Base-by-base conservation (phyloP, 371 early-diverging fungal genomes). In the Mortierella sp. region DNA sequence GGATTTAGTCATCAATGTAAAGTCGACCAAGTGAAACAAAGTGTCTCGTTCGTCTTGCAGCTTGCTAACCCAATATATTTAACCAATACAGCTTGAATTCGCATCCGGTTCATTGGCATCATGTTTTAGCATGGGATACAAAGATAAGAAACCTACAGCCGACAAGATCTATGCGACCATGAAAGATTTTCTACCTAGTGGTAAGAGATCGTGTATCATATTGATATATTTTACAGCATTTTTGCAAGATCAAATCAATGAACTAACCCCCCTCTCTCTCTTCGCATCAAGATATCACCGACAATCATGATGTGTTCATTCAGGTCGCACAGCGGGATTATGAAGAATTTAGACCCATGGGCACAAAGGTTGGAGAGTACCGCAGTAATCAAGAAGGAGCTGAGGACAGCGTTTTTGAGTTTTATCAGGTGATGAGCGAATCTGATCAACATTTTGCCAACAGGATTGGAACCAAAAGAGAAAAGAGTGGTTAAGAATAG, bases 51-150 rank as follows among this genome's bases (percentile, higher is more conserved):
- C 29, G 26, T 64, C 2, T 63, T 56, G 23, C 62, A 19, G 40
- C 22, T 56, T 43, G 62, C 28, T 31, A 17, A 7, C n/a, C n/a
- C 19, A 17, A 19, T 40, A 35, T 77, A 13, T 61, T 23, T n/a
- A 43, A 43, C 23, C 61, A 34, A 32, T 35, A 35, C 59, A 93
- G 93, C 83, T 97, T 28, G 86, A 88, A 62, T 96, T 89, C 73
- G 85, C 95, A 0, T 88, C 94, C 1, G 96, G 96, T 29, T 94
- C 95, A 2, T 85, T 97, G 42, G 85, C 86, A 1, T 86, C 93
- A 3, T 91, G 89, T 76, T 81, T 96, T 29, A 82, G 88, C n/a
- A 76, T 94, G 35, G 61, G 75, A 3, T 94, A 91, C 79, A 66
- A 85, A 55, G 80, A 84, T 43, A 86, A 88, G 70, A 86, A 65